Conservation (phyloP, 176 grass and related monocot genomes). For the Cenchrus americanus region DNA sequence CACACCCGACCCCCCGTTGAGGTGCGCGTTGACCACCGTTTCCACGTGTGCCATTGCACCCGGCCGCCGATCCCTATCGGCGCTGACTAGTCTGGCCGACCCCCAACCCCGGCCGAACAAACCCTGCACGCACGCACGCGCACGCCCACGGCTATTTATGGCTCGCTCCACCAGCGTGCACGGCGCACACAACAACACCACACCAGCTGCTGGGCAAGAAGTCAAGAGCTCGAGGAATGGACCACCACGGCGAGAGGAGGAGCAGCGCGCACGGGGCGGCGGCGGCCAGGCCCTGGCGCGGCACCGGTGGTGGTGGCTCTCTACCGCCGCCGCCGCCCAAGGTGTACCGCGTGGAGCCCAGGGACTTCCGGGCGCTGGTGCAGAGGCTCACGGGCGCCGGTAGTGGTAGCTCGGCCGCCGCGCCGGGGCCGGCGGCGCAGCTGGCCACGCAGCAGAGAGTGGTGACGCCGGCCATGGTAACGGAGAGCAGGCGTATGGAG, state of each 20-base stretch:
- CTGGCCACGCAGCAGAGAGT: neutral
- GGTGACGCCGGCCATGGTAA: neutral
- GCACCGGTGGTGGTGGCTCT: neutral
- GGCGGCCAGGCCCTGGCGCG: conserved; percentile 29
- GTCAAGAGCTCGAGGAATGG: neutral
- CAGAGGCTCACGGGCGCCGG: conserved; percentile 63
- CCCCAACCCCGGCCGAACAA: neutral
- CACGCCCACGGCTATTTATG: conserved; percentile 1
- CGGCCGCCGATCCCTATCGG: neutral
- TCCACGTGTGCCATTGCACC: conserved; percentile 44
- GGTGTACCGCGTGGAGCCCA: conserved; percentile 63
- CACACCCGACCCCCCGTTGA: neutral
- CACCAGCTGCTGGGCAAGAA: neutral
- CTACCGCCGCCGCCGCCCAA: conserved; percentile 27
- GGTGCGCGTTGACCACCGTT: neutral
- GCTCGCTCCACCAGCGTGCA: neutral
- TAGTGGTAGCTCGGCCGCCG: neutral
- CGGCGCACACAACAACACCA: neutral
- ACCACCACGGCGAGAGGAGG: conserved; percentile 32
- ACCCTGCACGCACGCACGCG: neutral
- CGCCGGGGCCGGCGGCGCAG: neutral
- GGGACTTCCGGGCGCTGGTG: conserved; percentile 65
- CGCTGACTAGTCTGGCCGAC: conserved; percentile 15
- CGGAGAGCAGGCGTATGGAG: neutral
- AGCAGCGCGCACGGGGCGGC: conserved; percentile 16